Conservation (phyloP, 1,284 basidiomycete genomes). For the Tilletia setariae region DNA sequence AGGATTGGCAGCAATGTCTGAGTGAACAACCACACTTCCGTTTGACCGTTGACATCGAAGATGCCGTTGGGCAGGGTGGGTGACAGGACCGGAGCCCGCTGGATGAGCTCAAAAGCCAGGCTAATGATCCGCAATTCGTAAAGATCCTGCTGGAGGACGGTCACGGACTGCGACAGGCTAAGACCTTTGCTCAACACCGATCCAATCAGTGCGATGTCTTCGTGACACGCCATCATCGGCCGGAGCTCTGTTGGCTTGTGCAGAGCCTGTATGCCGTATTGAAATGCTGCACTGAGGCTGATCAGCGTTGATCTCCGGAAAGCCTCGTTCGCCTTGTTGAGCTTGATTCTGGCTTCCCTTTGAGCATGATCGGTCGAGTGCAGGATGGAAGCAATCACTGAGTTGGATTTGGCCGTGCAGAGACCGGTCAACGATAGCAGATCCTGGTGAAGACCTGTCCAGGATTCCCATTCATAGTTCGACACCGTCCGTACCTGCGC, state of each 20-base stretch:
- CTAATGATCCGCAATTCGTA: background rate
- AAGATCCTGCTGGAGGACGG: background rate
- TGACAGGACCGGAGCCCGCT: background rate
- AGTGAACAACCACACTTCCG: slow-evolving; percentile 62
- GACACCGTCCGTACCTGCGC: background rate
- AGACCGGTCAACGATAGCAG: background rate
- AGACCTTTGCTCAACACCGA: background rate
- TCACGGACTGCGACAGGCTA: background rate
- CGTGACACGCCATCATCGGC: background rate
- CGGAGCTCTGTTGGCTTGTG: background rate
- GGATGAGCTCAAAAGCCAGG: background rate
- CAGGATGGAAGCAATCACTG: background rate
- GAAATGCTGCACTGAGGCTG: background rate
- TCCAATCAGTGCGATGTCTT: background rate
- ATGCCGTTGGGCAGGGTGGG: background rate
- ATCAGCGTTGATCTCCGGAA: background rate
- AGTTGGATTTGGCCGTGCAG: background rate
- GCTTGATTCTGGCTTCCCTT: background rate
- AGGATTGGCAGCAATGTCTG: slow-evolving; percentile 78
- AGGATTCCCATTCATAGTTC: background rate
- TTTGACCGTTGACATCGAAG: slow-evolving; percentile 2
- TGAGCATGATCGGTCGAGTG: background rate
- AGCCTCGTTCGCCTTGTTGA: background rate
- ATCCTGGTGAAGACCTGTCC: slow-evolving; percentile 1
- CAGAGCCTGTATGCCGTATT: background rate